phyloP scores from a whole-genome alignment of 78 protist genomes.

The Dictyostelium intermedium region DNA sequence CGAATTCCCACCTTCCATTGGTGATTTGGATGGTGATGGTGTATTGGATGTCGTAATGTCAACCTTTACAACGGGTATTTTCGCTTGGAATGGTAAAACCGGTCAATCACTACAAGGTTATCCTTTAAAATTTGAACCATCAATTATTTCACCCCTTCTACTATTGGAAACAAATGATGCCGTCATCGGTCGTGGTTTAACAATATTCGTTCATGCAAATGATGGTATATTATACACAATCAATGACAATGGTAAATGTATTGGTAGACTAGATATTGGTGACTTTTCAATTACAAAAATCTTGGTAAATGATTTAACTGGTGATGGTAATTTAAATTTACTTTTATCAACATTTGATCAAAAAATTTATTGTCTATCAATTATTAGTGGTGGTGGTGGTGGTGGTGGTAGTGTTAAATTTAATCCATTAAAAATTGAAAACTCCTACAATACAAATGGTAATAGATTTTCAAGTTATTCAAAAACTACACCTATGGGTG shows the following conservation, averaged over 20 bases:
- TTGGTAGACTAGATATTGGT: slow-evolving; percentile 76
- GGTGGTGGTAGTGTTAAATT: slow-evolving; percentile 16
- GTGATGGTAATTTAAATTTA: slow-evolving; percentile 88
- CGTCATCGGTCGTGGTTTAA: background rate
- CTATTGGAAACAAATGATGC: background rate
- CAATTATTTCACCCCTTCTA: slow-evolving; percentile 53
- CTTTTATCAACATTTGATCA: slow-evolving; percentile 87
- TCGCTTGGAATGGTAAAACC: slow-evolving; percentile 82
- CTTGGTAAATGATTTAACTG: slow-evolving; percentile 88
- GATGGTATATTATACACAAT: slow-evolving; percentile 39
- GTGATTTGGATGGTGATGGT: slow-evolving; percentile 94
- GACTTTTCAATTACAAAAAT: slow-evolving; percentile 73
- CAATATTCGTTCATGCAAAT: slow-evolving; percentile 15
- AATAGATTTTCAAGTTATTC: slow-evolving; percentile 59
- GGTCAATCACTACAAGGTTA: slow-evolving; percentile 76
- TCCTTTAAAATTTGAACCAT: slow-evolving; percentile 74
- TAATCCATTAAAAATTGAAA: slow-evolving; percentile 70
- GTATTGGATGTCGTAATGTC: slow-evolving; percentile 88
- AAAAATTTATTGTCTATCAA: slow-evolving; percentile 26
- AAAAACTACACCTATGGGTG: background rate
- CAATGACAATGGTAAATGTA: slow-evolving; percentile 18
- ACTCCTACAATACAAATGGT: slow-evolving; percentile 24
- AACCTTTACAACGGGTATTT: slow-evolving; percentile 81
- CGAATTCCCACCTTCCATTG: slow-evolving; percentile 81
- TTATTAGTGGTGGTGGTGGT: background rate